Conservation (phyloP, 2,329 filamentous ascomycete species). For the Fonsecaea pugnacius region DNA sequence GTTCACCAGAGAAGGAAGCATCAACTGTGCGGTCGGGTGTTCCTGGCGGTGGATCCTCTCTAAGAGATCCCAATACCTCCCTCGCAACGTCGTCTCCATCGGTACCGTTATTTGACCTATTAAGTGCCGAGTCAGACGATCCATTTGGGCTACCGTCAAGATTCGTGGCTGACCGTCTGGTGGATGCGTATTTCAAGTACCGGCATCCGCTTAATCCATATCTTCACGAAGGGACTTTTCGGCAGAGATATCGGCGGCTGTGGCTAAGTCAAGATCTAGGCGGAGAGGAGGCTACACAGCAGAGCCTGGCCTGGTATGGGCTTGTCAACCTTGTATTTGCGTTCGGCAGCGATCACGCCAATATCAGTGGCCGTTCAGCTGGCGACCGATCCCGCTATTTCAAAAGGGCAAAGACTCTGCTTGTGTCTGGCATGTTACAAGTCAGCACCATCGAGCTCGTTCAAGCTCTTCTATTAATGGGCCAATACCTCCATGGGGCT, state of each 20-base stretch:
- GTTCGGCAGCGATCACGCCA: conserved; percentile 13
- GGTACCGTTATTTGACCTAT: conserved; percentile 3
- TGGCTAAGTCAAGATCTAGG: conserved; percentile 14
- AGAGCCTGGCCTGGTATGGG: conserved; percentile 9
- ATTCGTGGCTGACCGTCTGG: conserved; percentile 8
- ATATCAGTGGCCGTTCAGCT: conserved; percentile 6
- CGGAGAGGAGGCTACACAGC: conserved; percentile 9
- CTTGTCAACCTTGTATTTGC: conserved; percentile 13
- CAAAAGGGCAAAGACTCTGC: conserved; percentile 10
- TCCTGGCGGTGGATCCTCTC: background rate
- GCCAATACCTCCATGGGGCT: conserved; percentile 10
- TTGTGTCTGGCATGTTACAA: conserved; percentile 11
- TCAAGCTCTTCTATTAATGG: conserved; percentile 14
- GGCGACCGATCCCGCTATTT: conserved; percentile 12
- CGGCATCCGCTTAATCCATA: conserved; percentile 13
- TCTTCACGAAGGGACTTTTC: conserved; percentile 13
- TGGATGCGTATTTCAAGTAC: conserved; percentile 11
- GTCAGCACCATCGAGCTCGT: conserved; percentile 15
- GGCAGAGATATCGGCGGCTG: conserved; percentile 4
- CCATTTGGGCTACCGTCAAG: conserved; percentile 10
- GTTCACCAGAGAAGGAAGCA: conserved; percentile 7
- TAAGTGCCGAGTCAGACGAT: conserved; percentile 6
- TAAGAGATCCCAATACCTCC: background rate
- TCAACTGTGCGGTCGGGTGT: background rate
- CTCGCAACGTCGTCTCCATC: conserved; percentile 10